Base-by-base conservation (phyloP, 225 moss, liverwort and hornwort species). In the Takakia lepidozioides region DNA sequence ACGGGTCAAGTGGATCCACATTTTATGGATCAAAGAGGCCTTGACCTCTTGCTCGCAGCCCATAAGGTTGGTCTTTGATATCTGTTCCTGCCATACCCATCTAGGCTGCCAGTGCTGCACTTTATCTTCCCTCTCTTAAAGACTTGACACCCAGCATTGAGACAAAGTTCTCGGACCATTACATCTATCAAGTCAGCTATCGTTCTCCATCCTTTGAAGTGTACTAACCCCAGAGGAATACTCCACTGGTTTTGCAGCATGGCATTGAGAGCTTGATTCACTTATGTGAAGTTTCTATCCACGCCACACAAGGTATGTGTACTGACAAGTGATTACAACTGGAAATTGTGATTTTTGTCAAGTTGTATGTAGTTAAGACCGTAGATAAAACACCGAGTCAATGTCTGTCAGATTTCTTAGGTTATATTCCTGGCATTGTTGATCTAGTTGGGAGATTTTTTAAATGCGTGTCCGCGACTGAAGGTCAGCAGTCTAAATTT, bases 41-140 rank as follows among this genome's bases (percentile, higher is more conserved):
- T 90, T 45, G 95, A 95, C 69, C 80, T 95, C 37, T 62, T 76
- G 25, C 56, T 71, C 58, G 79, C 90, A 50, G 86, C 95, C 55
- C 95, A 95, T 47, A 95, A 80, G 90, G 93, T 90, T 42, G 35
- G 37, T 49, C 29, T 60, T 5, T 21, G 1, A 16, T 2, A 43
- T 19, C 20, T 43, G 43, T 18, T 32, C 32, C 11, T 32, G 8
- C 7, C 3, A 21, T 21, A 0, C 43, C 16, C 8, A 43, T 43
- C 10, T 43, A 19, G 17, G 6, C n/a, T 10, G 10, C 8, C 43
- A 43, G 18, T 10, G 18, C 17, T 16, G 20, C 9, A 10, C 43
- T 1, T 19, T 6, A 16, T 43, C 4, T 43, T 10, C 17, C 10
- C 43, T 3, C 43, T 16, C 10, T 43, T 10, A 18, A 16, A 16